Conservation (phyloP, 805 yeast species). For the Barnettozyma siamensis region DNA sequence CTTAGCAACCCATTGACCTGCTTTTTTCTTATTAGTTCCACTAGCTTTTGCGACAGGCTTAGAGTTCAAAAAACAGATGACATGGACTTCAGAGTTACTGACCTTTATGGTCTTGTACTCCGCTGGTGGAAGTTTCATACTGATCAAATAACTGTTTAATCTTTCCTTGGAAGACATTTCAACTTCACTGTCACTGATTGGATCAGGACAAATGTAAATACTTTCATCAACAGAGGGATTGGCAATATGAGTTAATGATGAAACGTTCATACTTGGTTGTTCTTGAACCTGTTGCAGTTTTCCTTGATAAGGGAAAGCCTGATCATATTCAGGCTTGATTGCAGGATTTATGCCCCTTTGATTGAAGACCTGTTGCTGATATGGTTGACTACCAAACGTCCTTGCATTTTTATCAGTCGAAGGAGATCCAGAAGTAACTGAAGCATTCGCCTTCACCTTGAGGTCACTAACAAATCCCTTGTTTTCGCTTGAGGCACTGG, state of each 20-base stretch:
- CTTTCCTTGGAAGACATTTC: constrained; percentile 15
- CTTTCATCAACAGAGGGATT: not conserved
- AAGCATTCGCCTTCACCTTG: too few species aligned
- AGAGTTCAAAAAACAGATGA: constrained; percentile 11
- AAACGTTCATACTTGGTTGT: not conserved
- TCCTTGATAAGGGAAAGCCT: too few species aligned
- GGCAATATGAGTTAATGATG: not conserved
- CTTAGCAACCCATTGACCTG: constrained; percentile 20
- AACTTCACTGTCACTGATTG: constrained; percentile 2
- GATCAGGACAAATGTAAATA: constrained; percentile 1
- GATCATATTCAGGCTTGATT: too few species aligned
- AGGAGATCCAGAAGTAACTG: too few species aligned
- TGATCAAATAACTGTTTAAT: constrained; percentile 10
- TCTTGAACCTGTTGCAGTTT: not conserved
- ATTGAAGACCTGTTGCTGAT: not conserved
- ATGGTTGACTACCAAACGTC: too few species aligned
- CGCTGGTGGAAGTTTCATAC: constrained; percentile 11
- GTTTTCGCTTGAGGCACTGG: not conserved
- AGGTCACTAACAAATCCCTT: too few species aligned
- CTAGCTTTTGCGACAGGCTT: constrained; percentile 13
- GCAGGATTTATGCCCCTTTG: not conserved
- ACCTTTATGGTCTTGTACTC: constrained; percentile 17
- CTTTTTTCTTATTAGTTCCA: constrained; percentile 19
- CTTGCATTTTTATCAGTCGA: too few species aligned
- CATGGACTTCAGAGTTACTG: constrained; percentile 16